Conservation (phyloP, 805 yeast species). For the Saturnispora zaruensis region DNA sequence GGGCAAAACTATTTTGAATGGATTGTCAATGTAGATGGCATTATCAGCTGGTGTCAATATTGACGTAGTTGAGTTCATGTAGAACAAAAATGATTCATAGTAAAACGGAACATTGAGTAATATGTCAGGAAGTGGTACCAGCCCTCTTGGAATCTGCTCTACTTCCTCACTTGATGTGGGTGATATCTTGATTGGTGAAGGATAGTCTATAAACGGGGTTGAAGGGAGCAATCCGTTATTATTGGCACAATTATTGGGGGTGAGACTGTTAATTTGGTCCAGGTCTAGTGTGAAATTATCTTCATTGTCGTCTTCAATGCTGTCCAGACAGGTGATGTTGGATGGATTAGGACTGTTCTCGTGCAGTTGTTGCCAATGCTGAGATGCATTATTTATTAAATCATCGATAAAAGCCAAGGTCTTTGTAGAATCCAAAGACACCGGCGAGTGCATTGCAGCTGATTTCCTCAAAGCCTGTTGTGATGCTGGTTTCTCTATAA, state of each 20-base stretch:
- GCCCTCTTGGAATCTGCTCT: constrained; percentile 27
- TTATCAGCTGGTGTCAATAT: constrained; percentile 60
- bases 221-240: constrained; percentile 6
- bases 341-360: background rate
- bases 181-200: constrained; percentile 6
- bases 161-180: constrained; percentile 15
- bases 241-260: background rate
- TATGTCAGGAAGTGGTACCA: constrained; percentile 52
- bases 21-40: constrained; percentile 53
- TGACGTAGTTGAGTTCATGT: constrained; percentile 50
- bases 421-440: background rate
- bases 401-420: constrained; percentile 13
- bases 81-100: constrained; percentile 54
- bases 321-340: background rate
- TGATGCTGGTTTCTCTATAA: background rate
- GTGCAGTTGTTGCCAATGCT: constrained; percentile 2
- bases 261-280: constrained; percentile 5
- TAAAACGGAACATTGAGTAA: constrained; percentile 51
- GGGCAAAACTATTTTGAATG: constrained; percentile 58
- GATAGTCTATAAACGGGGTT: constrained; percentile 14
- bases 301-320: background rate
- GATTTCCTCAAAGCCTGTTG: background rate
- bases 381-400: constrained; percentile 14
- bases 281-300: constrained; percentile 16
- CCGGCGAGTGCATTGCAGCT: background rate